Percentiles rank a stretch among this genome's conserved stretches.
These are phyloP conservation scores for Guadua angustifolia DNA, from an alignment of 176 grass and related monocot species.

Conservation along the genomic window DNA sequence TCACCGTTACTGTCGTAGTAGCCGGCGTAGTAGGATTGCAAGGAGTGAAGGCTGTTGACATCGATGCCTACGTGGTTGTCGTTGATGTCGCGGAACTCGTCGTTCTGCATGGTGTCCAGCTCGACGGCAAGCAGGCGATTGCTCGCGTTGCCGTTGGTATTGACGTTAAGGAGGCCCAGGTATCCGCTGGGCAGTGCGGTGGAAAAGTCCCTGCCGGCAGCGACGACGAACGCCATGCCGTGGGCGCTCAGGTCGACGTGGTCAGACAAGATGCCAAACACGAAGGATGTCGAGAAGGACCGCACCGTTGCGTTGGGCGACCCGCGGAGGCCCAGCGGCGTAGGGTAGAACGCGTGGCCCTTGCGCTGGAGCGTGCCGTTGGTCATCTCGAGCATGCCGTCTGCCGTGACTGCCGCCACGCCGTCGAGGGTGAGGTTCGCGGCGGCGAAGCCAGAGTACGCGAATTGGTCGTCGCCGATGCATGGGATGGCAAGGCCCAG, in stretches of 20 bases:
- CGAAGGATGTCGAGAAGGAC: conserved; percentile 29
- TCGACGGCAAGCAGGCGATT: conserved; percentile 39
- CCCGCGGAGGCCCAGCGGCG: not conserved
- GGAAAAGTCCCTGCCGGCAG: not conserved
- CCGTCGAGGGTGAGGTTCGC: not conserved
- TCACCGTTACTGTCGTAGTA: not conserved
- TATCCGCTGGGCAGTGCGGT: not conserved
- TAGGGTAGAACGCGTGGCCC: conserved; percentile 3
- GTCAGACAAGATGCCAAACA: conserved; percentile 16
- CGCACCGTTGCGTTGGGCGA: not conserved
- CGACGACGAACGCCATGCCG: not conserved
- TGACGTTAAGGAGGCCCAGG: conserved; percentile 29
- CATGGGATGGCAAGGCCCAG: not conserved
- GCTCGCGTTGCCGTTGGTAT: not conserved
- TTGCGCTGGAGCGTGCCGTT: not conserved
- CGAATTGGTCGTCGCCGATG: not conserved
- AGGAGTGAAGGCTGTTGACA: conserved; percentile 25
- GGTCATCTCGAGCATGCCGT: not conserved
- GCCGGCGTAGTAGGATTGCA: not conserved
- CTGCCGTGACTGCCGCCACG: not conserved
- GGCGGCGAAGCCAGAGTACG: conserved; percentile 19
- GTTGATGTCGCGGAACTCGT: conserved; percentile 48
- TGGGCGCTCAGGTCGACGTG: not conserved
- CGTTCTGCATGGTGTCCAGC: conserved; percentile 35
- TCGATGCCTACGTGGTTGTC: conserved; percentile 58